Evolutionary conservation across 192 early-diverging fungal species (phyloP).

Genomic region (Backusella australiensis): DNA sequence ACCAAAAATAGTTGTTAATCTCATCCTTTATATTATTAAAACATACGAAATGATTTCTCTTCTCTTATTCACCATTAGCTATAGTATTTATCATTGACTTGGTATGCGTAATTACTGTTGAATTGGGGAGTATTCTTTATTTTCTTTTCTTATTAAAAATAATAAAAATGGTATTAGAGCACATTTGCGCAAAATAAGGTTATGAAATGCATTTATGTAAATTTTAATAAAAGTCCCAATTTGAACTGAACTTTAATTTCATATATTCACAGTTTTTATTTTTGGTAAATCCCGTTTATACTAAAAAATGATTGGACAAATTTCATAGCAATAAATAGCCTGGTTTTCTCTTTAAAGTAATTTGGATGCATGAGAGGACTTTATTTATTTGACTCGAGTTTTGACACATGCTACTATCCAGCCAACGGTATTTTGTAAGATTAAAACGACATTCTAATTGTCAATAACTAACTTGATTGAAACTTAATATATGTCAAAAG

Average conservation of each 20-base stretch:
- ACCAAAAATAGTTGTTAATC: no score
- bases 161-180: no score
- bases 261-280: background rate
- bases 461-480: background rate
- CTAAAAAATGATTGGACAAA: background rate
- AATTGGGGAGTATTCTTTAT: no score
- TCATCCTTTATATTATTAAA: no score
- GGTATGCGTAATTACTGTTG: no score
- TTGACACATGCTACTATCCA: conserved; percentile 8
- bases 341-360: background rate
- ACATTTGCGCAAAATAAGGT: background rate
- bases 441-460: background rate
- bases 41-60: no score
- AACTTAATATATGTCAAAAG: background rate
- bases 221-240: background rate
- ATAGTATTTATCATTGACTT: no score
- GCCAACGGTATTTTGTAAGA: background rate
- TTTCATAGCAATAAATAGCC: background rate
- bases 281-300: background rate
- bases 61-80: no score
- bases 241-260: background rate
- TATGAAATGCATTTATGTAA: background rate
- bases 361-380: background rate
- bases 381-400: background rate
- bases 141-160: no score